Evolutionary conservation across 495 filamentous ascomycete genomes (phyloP).

Genomic region (Aspergillus coremiiformis): DNA sequence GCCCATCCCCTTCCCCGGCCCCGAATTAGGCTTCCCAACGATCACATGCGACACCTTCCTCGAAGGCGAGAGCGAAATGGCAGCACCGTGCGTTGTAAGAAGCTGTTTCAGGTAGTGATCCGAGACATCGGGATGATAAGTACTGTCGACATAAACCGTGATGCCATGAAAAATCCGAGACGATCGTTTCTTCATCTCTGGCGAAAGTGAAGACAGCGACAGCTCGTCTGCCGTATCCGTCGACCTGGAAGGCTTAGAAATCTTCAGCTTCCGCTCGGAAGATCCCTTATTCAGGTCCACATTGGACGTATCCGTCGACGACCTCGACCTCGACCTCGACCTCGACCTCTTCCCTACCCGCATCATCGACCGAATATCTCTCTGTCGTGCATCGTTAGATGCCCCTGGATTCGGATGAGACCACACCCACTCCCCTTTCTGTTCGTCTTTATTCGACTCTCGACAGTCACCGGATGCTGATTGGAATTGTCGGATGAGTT

Average conservation of each 20-base stretch:
- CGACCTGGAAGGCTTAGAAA: too few relatives aligned
- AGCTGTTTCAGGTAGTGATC: constrained; percentile 82
- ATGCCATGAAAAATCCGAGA: constrained; percentile 54
- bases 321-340: neutral
- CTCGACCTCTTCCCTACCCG: constrained; percentile 16
- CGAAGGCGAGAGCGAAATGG: constrained; percentile 57
- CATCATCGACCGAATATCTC: constrained; percentile 37
- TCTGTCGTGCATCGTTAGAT: constrained; percentile 19
- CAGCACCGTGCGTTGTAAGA: constrained; percentile 64
- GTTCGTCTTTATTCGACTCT: neutral
- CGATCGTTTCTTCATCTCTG: neutral
- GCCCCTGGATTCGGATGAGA: constrained; percentile 1
- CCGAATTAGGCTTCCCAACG: constrained; percentile 52
- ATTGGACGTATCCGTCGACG: neutral
- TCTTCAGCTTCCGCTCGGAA: neutral
- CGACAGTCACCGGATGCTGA: constrained; percentile 13
- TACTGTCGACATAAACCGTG: constrained; percentile 82
- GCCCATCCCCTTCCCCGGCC: constrained; percentile 39
- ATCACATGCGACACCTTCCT: constrained; percentile 85
- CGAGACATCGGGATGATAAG: constrained; percentile 69
- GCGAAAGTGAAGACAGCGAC: neutral
- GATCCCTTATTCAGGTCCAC: neutral
- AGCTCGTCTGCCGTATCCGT: neutral
- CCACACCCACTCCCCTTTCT: constrained; percentile 4
- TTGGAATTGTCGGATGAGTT: constrained; percentile 61